Evolutionary conservation across 805 yeast genomes (phyloP), one percentile per base, ranked within the genome.

Genomic region (Yarrowia bubula): DNA sequence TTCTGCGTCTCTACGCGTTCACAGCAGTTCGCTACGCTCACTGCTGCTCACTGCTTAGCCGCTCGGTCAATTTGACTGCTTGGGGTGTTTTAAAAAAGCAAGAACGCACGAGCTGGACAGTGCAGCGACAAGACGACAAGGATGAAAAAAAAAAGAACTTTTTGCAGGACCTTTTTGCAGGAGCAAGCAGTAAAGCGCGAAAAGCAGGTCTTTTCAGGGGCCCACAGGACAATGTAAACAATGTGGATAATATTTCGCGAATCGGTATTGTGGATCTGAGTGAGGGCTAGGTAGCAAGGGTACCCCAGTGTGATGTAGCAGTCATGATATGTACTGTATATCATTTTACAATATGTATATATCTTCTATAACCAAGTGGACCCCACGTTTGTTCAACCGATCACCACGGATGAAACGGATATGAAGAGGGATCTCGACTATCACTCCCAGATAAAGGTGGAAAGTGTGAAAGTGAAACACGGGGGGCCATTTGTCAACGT

Each of bases 151-250:
- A 9, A 28, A 28, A 31, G 13, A 4, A 14, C 41, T 3, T n/a
- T 48, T 35, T 48, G 41, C 55, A 35, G 39, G 32, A 48, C n/a
- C 41, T 3, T n/a, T 48, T 35, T 48, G 41, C 55, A 35, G 39
- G 32, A 48, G 53, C 53, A 48, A 48, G 22, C 22, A 22, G 33
- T 7, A 32, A 14, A 8, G 51, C 39, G 14, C 39, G 55, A 48
- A 35, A 32, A 48, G 55, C 53, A 48, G 55, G 55, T 35, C 33
- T 22, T 13, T 18, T 35, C 55, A 48, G 55, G 55, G 55, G 55
- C 15, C 39, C 55, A 48, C 55, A 48, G 55, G 41, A 48, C 55
- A 48, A 48, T 48, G 41, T 35, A 35, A 48, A 35, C 55, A 35
- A 48, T 47, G 55, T 33, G 41, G 55, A 35, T 48, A 48, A 35